Evolutionary conservation across 2,329 filamentous ascomycete species (phyloP).

Genomic region (Fusarium citri): DNA sequence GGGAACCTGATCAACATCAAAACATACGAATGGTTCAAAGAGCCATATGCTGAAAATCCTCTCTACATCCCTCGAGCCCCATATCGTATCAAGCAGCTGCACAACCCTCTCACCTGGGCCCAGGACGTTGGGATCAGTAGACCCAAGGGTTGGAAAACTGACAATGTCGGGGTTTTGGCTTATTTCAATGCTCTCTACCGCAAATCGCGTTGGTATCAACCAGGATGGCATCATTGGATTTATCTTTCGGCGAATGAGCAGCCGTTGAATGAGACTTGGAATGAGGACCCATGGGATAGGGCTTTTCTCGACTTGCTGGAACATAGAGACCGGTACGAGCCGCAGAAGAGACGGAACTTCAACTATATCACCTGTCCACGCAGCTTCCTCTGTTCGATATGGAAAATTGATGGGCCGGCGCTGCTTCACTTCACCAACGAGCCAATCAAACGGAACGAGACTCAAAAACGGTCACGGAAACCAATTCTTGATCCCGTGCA

Average conservation of each 20-base stretch:
- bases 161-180: neutral
- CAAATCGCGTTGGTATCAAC: neutral
- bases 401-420: neutral
- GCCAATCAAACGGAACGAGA: fast-evolving
- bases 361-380: neutral
- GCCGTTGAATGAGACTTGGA: neutral
- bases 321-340: neutral
- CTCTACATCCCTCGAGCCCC: fast-evolving
- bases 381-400: neutral
- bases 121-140: neutral
- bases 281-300: neutral
- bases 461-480: fast-evolving
- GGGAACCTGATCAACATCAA: neutral
- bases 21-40: neutral
- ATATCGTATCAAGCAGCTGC: neutral
- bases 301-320: neutral
- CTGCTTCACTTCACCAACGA: neutral
- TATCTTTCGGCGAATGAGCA: neutral
- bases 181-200: neutral
- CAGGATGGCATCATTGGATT: constrained; percentile 1
- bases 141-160: neutral
- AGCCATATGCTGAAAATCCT: neutral
- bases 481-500: neutral
- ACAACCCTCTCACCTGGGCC: neutral
- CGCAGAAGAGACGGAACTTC: neutral